phyloP scores from a whole-genome alignment of 2,329 filamentous ascomycete genomes.

The Emergomyces africanus region DNA sequence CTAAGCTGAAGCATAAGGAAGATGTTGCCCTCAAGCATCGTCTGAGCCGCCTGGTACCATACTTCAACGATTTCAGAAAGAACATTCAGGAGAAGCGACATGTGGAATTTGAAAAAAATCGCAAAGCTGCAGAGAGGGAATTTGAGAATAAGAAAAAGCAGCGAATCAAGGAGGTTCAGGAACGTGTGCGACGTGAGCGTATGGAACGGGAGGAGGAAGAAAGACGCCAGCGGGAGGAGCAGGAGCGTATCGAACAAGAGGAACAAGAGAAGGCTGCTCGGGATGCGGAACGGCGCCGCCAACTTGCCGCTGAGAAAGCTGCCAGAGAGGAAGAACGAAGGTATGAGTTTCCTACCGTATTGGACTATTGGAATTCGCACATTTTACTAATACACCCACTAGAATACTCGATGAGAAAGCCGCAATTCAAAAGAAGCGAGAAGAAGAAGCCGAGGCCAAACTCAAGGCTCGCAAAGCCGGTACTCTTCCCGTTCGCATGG shows the following conservation, averaged over 20 bases:
- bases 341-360: slow-evolving; percentile 29
- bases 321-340: slow-evolving; percentile 46
- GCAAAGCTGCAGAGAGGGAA: slow-evolving; percentile 81
- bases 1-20: slow-evolving; percentile 81
- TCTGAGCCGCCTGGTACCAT: slow-evolving; percentile 68
- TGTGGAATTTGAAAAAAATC: slow-evolving; percentile 91
- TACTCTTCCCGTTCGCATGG: slow-evolving; percentile 22
- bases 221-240: slow-evolving; percentile 63
- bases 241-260: slow-evolving; percentile 67
- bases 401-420: slow-evolving; percentile 52
- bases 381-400: slow-evolving; percentile 23
- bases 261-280: slow-evolving; percentile 71
- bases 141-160: slow-evolving; percentile 81
- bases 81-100: slow-evolving; percentile 76
- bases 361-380: background rate
- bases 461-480: slow-evolving; percentile 53
- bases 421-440: slow-evolving; percentile 59
- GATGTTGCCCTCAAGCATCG: slow-evolving; percentile 90
- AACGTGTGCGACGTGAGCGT: slow-evolving; percentile 70
- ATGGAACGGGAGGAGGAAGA: slow-evolving; percentile 76
- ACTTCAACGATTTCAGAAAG: slow-evolving; percentile 72
- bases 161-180: slow-evolving; percentile 78
- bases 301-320: slow-evolving; percentile 57
- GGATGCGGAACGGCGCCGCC: slow-evolving; percentile 67
- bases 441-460: slow-evolving; percentile 76